Evolutionary conservation across 805 yeast species (phyloP).

Genomic region (Wickerhamiella bombiphila): DNA sequence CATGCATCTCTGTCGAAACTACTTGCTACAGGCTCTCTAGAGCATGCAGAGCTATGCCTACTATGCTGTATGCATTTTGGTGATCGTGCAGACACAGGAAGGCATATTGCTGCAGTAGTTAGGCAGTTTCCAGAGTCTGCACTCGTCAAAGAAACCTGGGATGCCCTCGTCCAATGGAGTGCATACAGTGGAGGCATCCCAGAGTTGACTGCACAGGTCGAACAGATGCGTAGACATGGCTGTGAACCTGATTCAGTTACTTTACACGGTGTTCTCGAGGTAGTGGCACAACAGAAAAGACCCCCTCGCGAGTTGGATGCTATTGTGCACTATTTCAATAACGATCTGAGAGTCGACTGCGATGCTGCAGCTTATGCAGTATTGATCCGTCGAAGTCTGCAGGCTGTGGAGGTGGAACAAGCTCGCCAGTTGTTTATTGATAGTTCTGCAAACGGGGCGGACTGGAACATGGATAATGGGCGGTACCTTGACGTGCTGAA

Average conservation of each 20-base stretch:
- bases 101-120: conserved; percentile 3
- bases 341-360: conserved; percentile 22
- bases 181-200: conserved; percentile 15
- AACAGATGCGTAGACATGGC: conserved; percentile 10
- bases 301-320: conserved; percentile 14
- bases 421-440: conserved; percentile 26
- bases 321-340: conserved; percentile 22
- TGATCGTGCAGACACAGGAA: conserved; percentile 10
- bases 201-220: conserved; percentile 9
- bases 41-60: conserved; percentile 19
- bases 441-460: conserved; percentile 27
- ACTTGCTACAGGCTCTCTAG: conserved; percentile 11
- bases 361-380: conserved; percentile 27
- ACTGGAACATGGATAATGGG: conserved; percentile 30
- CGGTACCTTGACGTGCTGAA: conserved; percentile 16
- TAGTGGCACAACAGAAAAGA: conserved; percentile 19
- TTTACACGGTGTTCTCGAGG: conserved; percentile 16
- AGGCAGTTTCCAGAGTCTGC: conserved; percentile 5
- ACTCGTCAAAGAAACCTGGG: conserved; percentile 25
- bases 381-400: conserved; percentile 25
- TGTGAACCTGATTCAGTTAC: conserved; percentile 18
- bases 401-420: conserved; percentile 17
- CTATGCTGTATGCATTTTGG: conserved; percentile 19
- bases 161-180: conserved; percentile 24
- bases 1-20: conserved; percentile 5